Conservation (phyloP, 2,329 filamentous ascomycete species). For the Zasmidium angulare region DNA sequence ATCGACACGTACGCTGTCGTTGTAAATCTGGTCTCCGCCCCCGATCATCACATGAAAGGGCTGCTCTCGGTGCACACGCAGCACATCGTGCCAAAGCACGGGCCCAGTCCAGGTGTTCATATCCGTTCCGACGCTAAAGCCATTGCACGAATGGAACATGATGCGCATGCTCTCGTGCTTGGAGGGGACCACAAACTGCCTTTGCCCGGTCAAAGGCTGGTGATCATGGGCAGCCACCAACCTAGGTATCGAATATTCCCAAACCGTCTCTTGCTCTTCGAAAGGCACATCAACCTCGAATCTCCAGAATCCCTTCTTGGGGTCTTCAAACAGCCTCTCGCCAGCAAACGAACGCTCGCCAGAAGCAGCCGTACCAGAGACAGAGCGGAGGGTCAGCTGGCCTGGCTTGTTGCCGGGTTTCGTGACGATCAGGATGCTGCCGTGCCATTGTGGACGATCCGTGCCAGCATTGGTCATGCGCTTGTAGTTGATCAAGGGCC, state of each 20-base stretch:
- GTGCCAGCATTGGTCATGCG: conserved; percentile 61
- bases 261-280: conserved; percentile 70
- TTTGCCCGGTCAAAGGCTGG: conserved; percentile 30
- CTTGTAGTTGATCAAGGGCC: conserved; percentile 75
- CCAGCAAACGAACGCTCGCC: conserved; percentile 42
- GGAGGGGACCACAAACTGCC: conserved; percentile 59
- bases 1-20: conserved; percentile 75
- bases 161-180: conserved; percentile 65
- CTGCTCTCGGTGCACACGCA: conserved; percentile 58
- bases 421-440: conserved; percentile 81
- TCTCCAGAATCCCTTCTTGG: conserved; percentile 58
- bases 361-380: conserved; percentile 27
- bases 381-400: conserved; percentile 57
- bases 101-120: conserved; percentile 60
- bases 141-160: conserved; percentile 70
- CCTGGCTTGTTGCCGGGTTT: conserved; percentile 66
- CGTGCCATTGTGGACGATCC: conserved; percentile 64
- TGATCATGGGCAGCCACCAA: conserved; percentile 46
- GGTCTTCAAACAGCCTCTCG: conserved; percentile 61
- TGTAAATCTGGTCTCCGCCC: conserved; percentile 84
- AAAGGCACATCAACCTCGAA: conserved; percentile 63
- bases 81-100: conserved; percentile 64
- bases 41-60: conserved; percentile 75
- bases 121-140: conserved; percentile 66
- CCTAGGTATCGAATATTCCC: conserved; percentile 73